These are phyloP conservation scores for Akanthomyces uredinophilus DNA, from an alignment of 2,329 filamentous ascomycete species.

Conservation along the genomic window DNA sequence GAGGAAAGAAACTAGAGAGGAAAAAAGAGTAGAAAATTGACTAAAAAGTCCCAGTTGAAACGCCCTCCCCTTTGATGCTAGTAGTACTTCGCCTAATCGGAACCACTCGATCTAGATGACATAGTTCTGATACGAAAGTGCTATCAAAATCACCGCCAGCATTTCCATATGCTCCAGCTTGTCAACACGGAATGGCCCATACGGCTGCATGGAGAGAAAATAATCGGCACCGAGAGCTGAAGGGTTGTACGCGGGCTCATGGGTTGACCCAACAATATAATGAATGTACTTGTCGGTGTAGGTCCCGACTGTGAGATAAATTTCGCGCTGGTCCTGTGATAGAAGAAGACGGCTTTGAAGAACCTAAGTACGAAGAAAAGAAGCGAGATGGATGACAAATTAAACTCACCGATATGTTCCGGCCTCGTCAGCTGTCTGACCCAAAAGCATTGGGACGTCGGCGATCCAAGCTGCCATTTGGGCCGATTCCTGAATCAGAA, in stretches of 20 bases:
- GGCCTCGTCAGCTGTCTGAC: not conserved
- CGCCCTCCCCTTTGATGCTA: no score
- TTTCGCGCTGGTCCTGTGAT: not conserved
- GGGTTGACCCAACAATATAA: not conserved
- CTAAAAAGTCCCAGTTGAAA: no score
- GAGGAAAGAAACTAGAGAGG: no score
- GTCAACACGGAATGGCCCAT: not conserved
- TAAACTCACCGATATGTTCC: not conserved
- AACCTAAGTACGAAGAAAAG: not conserved
- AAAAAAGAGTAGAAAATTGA: no score
- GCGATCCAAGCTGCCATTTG: conserved; percentile 1
- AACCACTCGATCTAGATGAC: not conserved
- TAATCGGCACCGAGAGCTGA: not conserved
- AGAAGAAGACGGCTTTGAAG: not conserved
- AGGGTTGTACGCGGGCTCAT: not conserved
- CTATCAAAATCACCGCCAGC: not conserved
- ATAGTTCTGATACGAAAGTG: not conserved
- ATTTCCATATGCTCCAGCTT: not conserved
- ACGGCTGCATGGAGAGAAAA: not conserved
- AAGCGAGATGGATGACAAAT: no score
- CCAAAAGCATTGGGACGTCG: not conserved
- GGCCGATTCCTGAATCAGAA: not conserved
- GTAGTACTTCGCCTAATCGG: no score
- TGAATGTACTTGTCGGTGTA: not conserved
- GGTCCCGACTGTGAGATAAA: not conserved